phyloP scores from a whole-genome alignment of 164 flowering plant species.

The Stephania yunnanensis region DNA sequence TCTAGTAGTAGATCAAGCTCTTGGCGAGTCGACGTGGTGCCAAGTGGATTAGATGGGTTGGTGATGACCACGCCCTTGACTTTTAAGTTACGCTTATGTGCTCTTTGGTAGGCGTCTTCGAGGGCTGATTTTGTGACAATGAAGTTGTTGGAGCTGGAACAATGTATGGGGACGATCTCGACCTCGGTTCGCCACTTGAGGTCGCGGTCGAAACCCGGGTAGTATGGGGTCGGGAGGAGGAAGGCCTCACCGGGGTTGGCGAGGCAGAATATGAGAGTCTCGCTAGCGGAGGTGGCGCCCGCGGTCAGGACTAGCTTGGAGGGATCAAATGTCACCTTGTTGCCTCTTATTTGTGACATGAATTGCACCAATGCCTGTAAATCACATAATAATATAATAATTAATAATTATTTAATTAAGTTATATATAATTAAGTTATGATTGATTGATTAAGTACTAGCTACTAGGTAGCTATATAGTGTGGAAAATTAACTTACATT shows the following conservation, averaged over 20 bases:
- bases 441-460: background rate
- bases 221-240: slow-evolving; percentile 45
- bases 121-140: slow-evolving; percentile 28
- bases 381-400: background rate
- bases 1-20: slow-evolving; percentile 28
- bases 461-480: too few species aligned
- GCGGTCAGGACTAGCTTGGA: slow-evolving; percentile 46
- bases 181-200: slow-evolving; percentile 39
- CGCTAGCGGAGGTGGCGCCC: slow-evolving; percentile 49
- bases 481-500: slow-evolving; percentile 20
- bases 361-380: slow-evolving; percentile 32
- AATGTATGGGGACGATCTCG: slow-evolving; percentile 32
- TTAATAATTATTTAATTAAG: too few species aligned
- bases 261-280: slow-evolving; percentile 42
- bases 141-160: slow-evolving; percentile 30
- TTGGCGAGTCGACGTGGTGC: slow-evolving; percentile 24
- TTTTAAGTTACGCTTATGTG: slow-evolving; percentile 21
- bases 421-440: background rate
- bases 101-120: slow-evolving; percentile 29
- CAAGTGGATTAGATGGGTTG: slow-evolving; percentile 40
- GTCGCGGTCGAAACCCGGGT: slow-evolving; percentile 47
- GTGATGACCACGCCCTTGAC: slow-evolving; percentile 38
- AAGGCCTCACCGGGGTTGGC: slow-evolving; percentile 48
- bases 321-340: slow-evolving; percentile 35
- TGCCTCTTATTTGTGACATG: slow-evolving; percentile 41